A percentile compares a stretch with the other conserved stretches of the same genome.
These are phyloP conservation scores for Aethionema arabicum DNA, from an alignment of 345 rosid species.

Conservation along the genomic window DNA sequence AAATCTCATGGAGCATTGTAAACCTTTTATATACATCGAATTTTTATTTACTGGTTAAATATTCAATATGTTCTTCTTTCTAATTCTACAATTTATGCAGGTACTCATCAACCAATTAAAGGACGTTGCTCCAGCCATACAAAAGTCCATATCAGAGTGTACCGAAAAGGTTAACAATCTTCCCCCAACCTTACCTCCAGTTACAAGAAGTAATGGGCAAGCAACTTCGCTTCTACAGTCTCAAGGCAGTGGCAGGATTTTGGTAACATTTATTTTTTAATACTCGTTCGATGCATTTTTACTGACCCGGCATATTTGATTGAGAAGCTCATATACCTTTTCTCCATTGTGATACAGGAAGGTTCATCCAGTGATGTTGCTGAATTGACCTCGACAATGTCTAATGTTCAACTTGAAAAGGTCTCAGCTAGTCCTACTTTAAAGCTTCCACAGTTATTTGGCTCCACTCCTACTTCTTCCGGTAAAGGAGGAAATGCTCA, in stretches of 20 bases:
- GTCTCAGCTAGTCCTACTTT: slow-evolving; percentile 68
- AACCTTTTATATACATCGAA: slow-evolving; percentile 11
- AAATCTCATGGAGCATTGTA: slow-evolving; percentile 16
- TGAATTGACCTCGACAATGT: slow-evolving; percentile 70
- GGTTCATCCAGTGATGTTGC: slow-evolving; percentile 62
- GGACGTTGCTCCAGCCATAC: slow-evolving; percentile 88
- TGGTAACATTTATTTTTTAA: slow-evolving; percentile 45
- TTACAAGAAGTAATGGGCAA: slow-evolving; percentile 55
- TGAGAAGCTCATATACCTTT: slow-evolving; percentile 11
- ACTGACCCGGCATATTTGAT: background rate
- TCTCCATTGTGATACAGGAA: slow-evolving; percentile 51
- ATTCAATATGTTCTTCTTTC: slow-evolving; percentile 17
- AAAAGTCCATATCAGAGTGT: slow-evolving; percentile 79
- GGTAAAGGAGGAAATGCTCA: slow-evolving; percentile 77
- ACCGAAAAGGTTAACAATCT: slow-evolving; percentile 70
- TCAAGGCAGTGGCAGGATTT: slow-evolving; percentile 70
- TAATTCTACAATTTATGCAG: slow-evolving; percentile 46
- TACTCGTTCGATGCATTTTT: background rate
- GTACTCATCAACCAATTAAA: slow-evolving; percentile 92
- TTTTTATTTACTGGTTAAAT: slow-evolving; percentile 13
- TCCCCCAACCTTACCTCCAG: slow-evolving; percentile 66
- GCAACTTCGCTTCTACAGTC: slow-evolving; percentile 64
- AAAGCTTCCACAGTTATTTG: slow-evolving; percentile 91
- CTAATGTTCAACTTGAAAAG: slow-evolving; percentile 75
- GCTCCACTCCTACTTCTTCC: slow-evolving; percentile 86